Evolutionary conservation across 2,329 filamentous ascomycete genomes (phyloP), one percentile per base, ranked within the genome.

Genomic region (Colletotrichum karsti): DNA sequence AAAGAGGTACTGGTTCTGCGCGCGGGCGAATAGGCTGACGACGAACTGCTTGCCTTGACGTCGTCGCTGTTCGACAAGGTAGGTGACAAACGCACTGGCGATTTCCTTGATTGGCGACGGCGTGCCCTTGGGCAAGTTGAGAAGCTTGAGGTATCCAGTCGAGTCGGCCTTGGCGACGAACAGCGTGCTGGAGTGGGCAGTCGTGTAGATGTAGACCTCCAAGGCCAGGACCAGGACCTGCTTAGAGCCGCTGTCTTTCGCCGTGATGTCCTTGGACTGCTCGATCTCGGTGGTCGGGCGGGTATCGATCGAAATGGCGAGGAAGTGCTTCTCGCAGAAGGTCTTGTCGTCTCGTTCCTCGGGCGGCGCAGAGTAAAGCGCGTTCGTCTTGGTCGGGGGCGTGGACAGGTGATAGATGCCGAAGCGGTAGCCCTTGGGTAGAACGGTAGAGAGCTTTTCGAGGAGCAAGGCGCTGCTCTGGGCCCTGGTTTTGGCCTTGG

Each of bases 161-260:
- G 96, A 98, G 81, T 99, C 96, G 54, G 96, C 96, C 80, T 99
- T 99, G 70, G 95, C 95, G 24, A 99, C 92, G 77, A 99, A 99
- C 60, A 98, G 87, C 4, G 93, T 98, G 2, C 92, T 97, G 24
- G 94, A 88, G 73, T 88, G 87, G 50, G 88, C 87, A 0, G 95
- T 97, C 0, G 90, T 92, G 80, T 97, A 99, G 68, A 99, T 88
- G 73, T 96, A 86, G 57, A 98, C 85, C 77, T 99, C 96, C 70
- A 99, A 87, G 15, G 92, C 95, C 66, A 97, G 91, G 8, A 95
- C 86, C 7, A 98, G 81, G 1, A 97, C 85, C 69, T 90, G 85
- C 18, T 76, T 78, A 5, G 73, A 70, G 3, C 63, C 65, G 18
- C 48, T 44, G 2, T 73, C 37, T 7, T 67, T 70, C 57, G 44